Base-by-base conservation (phyloP, 257 asterid species). In the Scutellaria barbata region DNA sequence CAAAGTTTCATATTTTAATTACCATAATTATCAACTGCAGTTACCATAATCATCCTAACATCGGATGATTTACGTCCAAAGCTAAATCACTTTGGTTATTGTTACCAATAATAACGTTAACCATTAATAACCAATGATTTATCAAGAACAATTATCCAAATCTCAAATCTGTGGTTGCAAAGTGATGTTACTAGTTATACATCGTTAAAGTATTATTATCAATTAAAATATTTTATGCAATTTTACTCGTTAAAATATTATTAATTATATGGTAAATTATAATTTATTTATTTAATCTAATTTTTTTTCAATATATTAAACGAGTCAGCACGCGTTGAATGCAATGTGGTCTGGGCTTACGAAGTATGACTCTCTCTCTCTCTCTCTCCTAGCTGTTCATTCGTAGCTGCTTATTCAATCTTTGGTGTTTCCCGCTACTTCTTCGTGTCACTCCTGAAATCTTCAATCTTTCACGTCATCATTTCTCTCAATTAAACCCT, bases 391-490 rank as follows among this genome's bases (percentile, higher is more conserved):
- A 70, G 78, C 82, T 77, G 78, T 77, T 56, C 58, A 43, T 74
- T 53, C 74, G 76, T 66, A 70, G 78, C 82, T 77, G 78, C 70
- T 57, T 60, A 43, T 74, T 74, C 74, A 81, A 81, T 77, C 73
- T 77, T 56, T 48, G 73, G 77, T 63, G 70, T 81, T 81, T 81
- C 85, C 85, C 85, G 79, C 86, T 79, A 66, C 86, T 76, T 54
- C 76, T 73, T 47, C 74, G 76, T 67, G 63, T 74, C 78, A 62
- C 70, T 73, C 77, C 74, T 46, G 39, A 61, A 58, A 39, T 59
- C 80, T 70, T 20, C 56, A 42, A 47, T 37, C 64, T 50, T 57
- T 57, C 50, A 45, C 67, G 54, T 47, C 77, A 65, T 71, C 77
- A 61, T 63, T 69, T 57, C 75, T 22, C 1, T 47, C 53, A 69